phyloP scores from a whole-genome alignment of 2,329 filamentous ascomycete species.

The Fusarium oligoseptatum region DNA sequence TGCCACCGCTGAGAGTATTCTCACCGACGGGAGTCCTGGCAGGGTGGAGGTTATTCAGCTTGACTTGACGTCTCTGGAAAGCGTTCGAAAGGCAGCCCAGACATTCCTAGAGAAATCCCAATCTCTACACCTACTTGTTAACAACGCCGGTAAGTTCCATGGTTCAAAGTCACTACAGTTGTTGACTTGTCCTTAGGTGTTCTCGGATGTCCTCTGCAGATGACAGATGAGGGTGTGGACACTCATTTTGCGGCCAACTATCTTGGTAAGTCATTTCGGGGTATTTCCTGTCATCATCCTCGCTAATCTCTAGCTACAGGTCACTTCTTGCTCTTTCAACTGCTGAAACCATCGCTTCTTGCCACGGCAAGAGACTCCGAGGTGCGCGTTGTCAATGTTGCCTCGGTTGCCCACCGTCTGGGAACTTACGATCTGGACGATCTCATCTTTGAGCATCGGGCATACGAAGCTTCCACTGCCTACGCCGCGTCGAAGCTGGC shows the following conservation, averaged over 20 bases:
- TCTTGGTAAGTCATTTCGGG: background rate
- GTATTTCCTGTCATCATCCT: accelerated
- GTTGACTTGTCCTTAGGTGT: background rate
- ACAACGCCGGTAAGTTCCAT: background rate
- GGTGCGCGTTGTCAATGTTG: background rate
- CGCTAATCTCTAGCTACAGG: background rate
- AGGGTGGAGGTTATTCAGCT: slow-evolving; percentile 7
- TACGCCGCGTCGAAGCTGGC: slow-evolving; percentile 1
- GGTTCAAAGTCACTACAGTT: background rate
- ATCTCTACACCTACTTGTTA: background rate
- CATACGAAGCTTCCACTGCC: background rate
- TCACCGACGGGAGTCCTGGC: background rate
- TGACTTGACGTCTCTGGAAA: slow-evolving; percentile 1
- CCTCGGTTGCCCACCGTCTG: slow-evolving; percentile 1
- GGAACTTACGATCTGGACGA: background rate
- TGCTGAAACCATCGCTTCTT: background rate
- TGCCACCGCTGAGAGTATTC: background rate
- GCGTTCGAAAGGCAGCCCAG: background rate
- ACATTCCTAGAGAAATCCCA: background rate
- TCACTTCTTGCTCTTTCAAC: slow-evolving; percentile 11
- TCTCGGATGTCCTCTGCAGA: background rate
- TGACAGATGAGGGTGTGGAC: background rate
- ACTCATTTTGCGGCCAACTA: slow-evolving; percentile 10
- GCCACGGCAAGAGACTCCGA: background rate
- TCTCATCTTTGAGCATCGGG: background rate